phyloP scores from a whole-genome alignment of 1,139 yeast species.

The Zygosaccharomyces pseudobailii region DNA sequence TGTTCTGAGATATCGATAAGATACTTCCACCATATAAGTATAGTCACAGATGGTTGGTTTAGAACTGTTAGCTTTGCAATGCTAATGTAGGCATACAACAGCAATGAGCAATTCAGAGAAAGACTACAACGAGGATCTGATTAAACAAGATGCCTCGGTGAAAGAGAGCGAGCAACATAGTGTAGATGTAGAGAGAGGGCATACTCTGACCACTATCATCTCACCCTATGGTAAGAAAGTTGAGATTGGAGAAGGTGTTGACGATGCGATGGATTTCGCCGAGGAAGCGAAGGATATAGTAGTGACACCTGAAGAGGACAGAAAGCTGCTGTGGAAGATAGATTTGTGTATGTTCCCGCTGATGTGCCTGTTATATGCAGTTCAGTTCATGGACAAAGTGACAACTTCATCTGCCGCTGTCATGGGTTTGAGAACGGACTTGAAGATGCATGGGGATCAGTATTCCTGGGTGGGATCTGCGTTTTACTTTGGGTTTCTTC shows the following conservation, averaged over 20 bases:
- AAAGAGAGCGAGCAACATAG: conserved; percentile 2
- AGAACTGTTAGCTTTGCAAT: no score
- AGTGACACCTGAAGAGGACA: conserved; percentile 32
- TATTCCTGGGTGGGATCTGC: conserved; percentile 57
- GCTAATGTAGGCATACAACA: not conserved
- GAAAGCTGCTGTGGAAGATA: conserved; percentile 45
- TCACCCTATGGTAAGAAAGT: conserved; percentile 35
- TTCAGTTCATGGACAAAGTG: conserved; percentile 63
- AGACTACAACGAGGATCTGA: not conserved
- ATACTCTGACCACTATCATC: conserved; percentile 19
- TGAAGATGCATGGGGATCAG: conserved; percentile 47
- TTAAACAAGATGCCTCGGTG: conserved; percentile 1
- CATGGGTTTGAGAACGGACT: conserved; percentile 46
- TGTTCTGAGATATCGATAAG: no score
- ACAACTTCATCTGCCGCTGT: conserved; percentile 57
- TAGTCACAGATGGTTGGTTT: no score
- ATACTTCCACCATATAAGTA: no score
- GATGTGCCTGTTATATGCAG: conserved; percentile 50
- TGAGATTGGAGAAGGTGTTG: conserved; percentile 35
- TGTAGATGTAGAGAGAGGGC: not conserved
- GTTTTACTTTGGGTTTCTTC: conserved; percentile 50
- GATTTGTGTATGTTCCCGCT: conserved; percentile 52
- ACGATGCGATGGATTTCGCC: conserved; percentile 36
- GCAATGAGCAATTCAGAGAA: not conserved
- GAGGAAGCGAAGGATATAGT: conserved; percentile 28